A percentile compares a stretch with the other conserved stretches of the same genome.
phyloP scores from a whole-genome alignment of 257 asterid species.

The Anisodus tanguticus region DNA sequence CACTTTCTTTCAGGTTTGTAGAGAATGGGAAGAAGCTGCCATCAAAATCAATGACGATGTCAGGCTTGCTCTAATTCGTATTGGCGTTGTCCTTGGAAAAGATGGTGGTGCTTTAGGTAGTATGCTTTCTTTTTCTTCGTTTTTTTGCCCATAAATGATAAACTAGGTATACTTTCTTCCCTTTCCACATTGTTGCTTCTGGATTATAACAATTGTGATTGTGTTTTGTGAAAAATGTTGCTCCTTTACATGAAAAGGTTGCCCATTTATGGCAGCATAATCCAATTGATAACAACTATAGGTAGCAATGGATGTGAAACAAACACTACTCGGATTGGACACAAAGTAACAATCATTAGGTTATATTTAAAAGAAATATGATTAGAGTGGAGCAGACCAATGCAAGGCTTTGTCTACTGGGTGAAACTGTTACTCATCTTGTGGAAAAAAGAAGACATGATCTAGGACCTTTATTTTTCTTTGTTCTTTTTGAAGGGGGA shows the following conservation, averaged over 20 bases:
- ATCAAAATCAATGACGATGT: slow-evolving; percentile 70
- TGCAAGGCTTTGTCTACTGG: too few species aligned
- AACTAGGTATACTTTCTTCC: not conserved
- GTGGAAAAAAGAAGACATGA: too few species aligned
- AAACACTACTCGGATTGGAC: not conserved
- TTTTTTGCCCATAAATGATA: not conserved
- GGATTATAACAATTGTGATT: not conserved
- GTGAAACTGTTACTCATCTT: too few species aligned
- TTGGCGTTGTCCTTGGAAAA: slow-evolving; percentile 93
- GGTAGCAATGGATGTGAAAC: not conserved
- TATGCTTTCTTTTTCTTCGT: slow-evolving; percentile 26
- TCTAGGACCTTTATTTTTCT: too few species aligned
- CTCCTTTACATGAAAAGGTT: not conserved
- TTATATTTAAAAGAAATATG: not conserved
- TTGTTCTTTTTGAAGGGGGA: too few species aligned
- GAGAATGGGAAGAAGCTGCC: slow-evolving; percentile 97
- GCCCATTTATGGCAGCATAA: not conserved
- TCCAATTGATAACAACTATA: not conserved
- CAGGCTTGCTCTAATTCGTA: slow-evolving; percentile 75
- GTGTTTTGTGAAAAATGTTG: not conserved
- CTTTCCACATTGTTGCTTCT: not conserved
- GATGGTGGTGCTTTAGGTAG: slow-evolving; percentile 99
- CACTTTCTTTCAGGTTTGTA: slow-evolving; percentile 68
- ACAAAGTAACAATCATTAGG: not conserved
- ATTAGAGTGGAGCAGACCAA: not conserved